Evolutionary conservation across 179 eudicot species (phyloP).

Genomic region (Silene vulgaris): DNA sequence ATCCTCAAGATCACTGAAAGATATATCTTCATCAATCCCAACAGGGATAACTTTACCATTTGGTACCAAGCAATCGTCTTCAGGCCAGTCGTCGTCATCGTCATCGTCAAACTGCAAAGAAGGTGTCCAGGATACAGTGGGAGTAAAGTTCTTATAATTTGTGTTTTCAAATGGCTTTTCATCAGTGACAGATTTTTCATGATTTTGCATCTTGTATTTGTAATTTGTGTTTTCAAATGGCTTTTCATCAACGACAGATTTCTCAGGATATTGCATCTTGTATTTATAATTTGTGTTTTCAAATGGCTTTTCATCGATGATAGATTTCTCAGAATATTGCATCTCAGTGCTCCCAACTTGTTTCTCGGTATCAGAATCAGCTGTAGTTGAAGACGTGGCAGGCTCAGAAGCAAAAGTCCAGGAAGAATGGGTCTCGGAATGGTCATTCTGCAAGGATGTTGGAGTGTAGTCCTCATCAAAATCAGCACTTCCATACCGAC

Average conservation of each 20-base stretch:
- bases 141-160: slow-evolving; percentile 25
- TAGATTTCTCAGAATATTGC: slow-evolving; percentile 45
- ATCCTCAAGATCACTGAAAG: slow-evolving; percentile 91
- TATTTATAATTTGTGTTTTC: slow-evolving; percentile 14
- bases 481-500: slow-evolving; percentile 32
- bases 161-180: slow-evolving; percentile 39
- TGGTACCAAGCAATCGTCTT: slow-evolving; percentile 55
- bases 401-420: slow-evolving; percentile 40
- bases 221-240: slow-evolving; percentile 23
- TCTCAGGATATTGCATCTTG: slow-evolving; percentile 40
- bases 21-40: slow-evolving; percentile 66
- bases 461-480: slow-evolving; percentile 37
- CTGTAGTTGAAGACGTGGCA: slow-evolving; percentile 30
- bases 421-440: slow-evolving; percentile 28
- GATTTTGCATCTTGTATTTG: slow-evolving; percentile 25
- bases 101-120: slow-evolving; percentile 42
- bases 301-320: slow-evolving; percentile 43
- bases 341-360: slow-evolving; percentile 37
- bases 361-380: slow-evolving; percentile 50
- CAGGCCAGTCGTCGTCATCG: slow-evolving; percentile 71
- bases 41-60: slow-evolving; percentile 29
- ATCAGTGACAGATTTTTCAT: slow-evolving; percentile 46
- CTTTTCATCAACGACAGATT: slow-evolving; percentile 47
- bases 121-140: slow-evolving; percentile 30
- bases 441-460: slow-evolving; percentile 30